A percentile compares a stretch with the other conserved stretches of the same genome.
Evolutionary conservation across 2,329 filamentous ascomycete species (phyloP).

Genomic region (Lachnellula cervina): DNA sequence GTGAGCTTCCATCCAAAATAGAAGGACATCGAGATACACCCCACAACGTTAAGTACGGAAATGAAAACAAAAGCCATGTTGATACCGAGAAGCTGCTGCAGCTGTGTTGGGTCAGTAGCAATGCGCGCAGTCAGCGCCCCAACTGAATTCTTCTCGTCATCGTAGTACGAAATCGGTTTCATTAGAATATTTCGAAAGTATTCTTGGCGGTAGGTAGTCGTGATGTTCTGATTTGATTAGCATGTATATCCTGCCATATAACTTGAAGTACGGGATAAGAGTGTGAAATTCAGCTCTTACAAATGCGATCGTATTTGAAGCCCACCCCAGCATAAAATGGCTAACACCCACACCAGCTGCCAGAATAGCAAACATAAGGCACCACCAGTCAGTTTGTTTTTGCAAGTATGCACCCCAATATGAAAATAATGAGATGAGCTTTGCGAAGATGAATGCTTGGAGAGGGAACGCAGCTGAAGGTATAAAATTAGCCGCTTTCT

Average conservation of each 20-base stretch:
- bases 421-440: constrained; percentile 29
- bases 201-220: constrained; percentile 35
- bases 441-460: constrained; percentile 30
- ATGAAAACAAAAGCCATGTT: constrained; percentile 51
- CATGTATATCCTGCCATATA: background rate
- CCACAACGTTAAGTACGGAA: constrained; percentile 60
- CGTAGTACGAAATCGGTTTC: constrained; percentile 38
- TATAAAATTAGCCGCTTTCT: constrained; percentile 19
- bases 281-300: constrained; percentile 26
- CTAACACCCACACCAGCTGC: constrained; percentile 37
- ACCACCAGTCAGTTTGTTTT: constrained; percentile 39
- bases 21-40: constrained; percentile 61
- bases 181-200: constrained; percentile 39
- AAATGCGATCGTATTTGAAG: constrained; percentile 35
- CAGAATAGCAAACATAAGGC: constrained; percentile 44
- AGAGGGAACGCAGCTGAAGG: constrained; percentile 36
- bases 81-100: constrained; percentile 43
- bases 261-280: constrained; percentile 15
- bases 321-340: constrained; percentile 22
- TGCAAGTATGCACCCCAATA: constrained; percentile 18
- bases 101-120: constrained; percentile 41
- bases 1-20: constrained; percentile 72
- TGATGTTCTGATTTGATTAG: constrained; percentile 24
- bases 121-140: constrained; percentile 42
- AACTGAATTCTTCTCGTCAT: constrained; percentile 39